Percentiles rank a stretch among this genome's conserved stretches.
These are phyloP conservation scores for Amauroascus verrucosus DNA, from an alignment of 2,329 filamentous ascomycete species.

Conservation along the genomic window DNA sequence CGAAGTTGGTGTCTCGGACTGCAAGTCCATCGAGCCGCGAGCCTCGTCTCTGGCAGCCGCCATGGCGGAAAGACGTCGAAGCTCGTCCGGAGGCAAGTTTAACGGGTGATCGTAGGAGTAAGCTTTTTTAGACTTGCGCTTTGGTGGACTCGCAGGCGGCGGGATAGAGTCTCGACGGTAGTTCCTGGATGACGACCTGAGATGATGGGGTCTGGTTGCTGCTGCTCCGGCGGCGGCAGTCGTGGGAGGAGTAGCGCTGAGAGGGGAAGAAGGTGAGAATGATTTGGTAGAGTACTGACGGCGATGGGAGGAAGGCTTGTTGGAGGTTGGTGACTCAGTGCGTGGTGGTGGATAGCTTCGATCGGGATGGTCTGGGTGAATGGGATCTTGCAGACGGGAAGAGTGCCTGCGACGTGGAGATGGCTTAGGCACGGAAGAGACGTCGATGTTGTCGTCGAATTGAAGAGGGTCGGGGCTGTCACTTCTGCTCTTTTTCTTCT, in stretches of 20 bases:
- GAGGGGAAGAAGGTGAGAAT: neutral
- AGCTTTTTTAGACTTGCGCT: slow-evolving; percentile 1
- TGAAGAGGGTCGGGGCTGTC: slow-evolving; percentile 7
- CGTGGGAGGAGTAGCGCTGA: neutral
- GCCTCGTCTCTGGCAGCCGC: slow-evolving; percentile 38
- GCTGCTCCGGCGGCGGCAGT: neutral
- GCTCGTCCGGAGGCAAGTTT: slow-evolving; percentile 81
- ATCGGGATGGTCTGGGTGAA: neutral
- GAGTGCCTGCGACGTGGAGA: slow-evolving; percentile 1
- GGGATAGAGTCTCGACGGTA: neutral
- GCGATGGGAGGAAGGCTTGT: slow-evolving; percentile 3
- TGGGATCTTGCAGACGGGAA: neutral
- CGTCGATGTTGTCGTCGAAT: slow-evolving; percentile 10
- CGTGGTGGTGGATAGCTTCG: neutral
- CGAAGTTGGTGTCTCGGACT: slow-evolving; percentile 31
- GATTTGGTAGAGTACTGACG: neutral
- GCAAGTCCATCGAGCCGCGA: slow-evolving; percentile 64
- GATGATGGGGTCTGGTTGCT: neutral
- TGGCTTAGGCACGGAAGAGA: slow-evolving; percentile 3
- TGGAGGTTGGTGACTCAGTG: neutral
- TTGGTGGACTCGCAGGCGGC: neutral
- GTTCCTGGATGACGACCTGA: neutral
- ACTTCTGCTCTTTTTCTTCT: slow-evolving; percentile 22
- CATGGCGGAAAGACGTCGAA: slow-evolving; percentile 60
- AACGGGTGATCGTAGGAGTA: slow-evolving; percentile 55